Percentiles rank a stretch among this genome's conserved stretches.
Conservation (phyloP, 164 flowering plant species). For the Akebia trifoliata region DNA sequence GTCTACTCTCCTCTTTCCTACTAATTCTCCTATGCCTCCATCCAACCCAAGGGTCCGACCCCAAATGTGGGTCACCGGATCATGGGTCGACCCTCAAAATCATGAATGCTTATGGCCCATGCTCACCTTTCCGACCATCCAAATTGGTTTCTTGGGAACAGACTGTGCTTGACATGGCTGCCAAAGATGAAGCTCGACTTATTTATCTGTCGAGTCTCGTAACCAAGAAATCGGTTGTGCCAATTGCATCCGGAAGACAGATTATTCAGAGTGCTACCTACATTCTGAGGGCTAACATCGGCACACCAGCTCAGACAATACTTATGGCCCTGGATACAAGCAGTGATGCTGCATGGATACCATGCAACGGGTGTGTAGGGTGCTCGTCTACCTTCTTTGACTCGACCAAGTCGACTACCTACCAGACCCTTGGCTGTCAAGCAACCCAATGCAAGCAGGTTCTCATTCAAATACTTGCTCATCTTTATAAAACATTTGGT, state of each 20-base stretch:
- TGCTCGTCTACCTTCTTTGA: slow-evolving; percentile 51
- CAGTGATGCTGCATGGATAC: slow-evolving; percentile 85
- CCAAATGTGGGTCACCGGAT: slow-evolving; percentile 25
- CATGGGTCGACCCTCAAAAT: slow-evolving; percentile 47
- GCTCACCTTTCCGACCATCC: slow-evolving; percentile 34
- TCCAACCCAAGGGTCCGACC: slow-evolving; percentile 23
- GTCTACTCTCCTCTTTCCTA: too few relatives aligned
- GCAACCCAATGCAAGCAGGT: slow-evolving; percentile 78
- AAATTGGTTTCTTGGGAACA: slow-evolving; percentile 37
- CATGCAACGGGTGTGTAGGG: slow-evolving; percentile 80
- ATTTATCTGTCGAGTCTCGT: slow-evolving; percentile 38
- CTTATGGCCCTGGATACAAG: slow-evolving; percentile 84
- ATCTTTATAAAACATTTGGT: too few relatives aligned
- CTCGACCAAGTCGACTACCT: slow-evolving; percentile 48
- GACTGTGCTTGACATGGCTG: slow-evolving; percentile 35
- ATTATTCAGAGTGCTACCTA: slow-evolving; percentile 67
- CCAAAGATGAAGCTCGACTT: slow-evolving; percentile 37
- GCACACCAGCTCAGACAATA: slow-evolving; percentile 74
- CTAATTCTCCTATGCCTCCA: slow-evolving; percentile 16
- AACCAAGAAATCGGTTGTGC: slow-evolving; percentile 47
- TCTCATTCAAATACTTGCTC: not conserved
- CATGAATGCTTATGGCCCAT: slow-evolving; percentile 49
- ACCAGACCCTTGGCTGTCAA: slow-evolving; percentile 45
- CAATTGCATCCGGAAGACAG: slow-evolving; percentile 71
- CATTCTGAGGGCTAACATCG: slow-evolving; percentile 58